Conservation (phyloP, 2,329 filamentous ascomycete species). For the Endothia cerciana region DNA sequence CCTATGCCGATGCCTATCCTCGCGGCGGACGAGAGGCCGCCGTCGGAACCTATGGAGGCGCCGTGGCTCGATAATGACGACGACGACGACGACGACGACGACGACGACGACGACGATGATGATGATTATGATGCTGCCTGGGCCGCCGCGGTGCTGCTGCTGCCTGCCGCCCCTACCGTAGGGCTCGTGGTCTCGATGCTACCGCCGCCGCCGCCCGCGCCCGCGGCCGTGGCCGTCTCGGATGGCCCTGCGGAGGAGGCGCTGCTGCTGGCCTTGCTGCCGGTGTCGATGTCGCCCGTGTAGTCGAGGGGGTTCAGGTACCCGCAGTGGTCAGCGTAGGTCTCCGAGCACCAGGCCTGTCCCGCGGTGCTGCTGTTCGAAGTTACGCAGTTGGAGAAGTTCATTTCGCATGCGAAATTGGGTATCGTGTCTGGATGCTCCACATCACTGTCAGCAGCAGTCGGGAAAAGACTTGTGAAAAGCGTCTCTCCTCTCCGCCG, state of each 20-base stretch:
- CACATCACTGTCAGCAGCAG: not conserved
- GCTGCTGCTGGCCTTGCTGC: not conserved
- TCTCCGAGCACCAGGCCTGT: not conserved
- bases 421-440: not conserved
- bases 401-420: not conserved
- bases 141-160: not conserved
- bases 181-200: not conserved
- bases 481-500: too few species aligned
- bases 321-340: not conserved
- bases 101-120: too few species aligned
- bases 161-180: not conserved
- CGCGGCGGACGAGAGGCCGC: not conserved
- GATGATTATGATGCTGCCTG: too few species aligned
- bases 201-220: not conserved
- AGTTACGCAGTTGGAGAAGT: not conserved
- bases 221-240: not conserved
- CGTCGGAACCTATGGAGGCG: not conserved
- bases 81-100: too few species aligned
- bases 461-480: not conserved
- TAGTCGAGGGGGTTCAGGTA: not conserved
- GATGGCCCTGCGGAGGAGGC: not conserved
- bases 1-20: not conserved
- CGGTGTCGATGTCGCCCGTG: not conserved
- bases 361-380: not conserved
- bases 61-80: not conserved